Evolutionary conservation across 2,329 filamentous ascomycete genomes (phyloP), one percentile per base, ranked within the genome.

Genomic region (Aspergillus glaucus): DNA sequence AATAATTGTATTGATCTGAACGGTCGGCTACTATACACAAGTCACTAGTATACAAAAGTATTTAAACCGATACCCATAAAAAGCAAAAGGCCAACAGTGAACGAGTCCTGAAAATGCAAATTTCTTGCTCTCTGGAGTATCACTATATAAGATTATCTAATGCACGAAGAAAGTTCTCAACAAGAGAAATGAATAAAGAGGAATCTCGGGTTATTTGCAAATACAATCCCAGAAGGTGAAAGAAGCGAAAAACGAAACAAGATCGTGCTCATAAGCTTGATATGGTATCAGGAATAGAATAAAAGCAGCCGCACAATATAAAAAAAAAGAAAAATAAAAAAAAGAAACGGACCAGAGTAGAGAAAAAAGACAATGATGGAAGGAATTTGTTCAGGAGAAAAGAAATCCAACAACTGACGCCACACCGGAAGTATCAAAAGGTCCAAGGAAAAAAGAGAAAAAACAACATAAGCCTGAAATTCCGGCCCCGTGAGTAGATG

Each of bases 251-350:
- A 46, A 48, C 1, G 24, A 43, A 43, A 28, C 6, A 43, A 43
- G 17, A 17, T 62, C 51, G 46, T 57, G 62, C 60, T 64, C 60
- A 51, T 63, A 61, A 59, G 56, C 58, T 30, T 64, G 62, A 61
- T 64, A 64, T 65, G 62, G 59, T 55, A 36, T n/a, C 14, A 17
- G 34, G n/a, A 36, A 36, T 15, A 36, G 17, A 36, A 36, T 9
- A 36, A 17, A 53, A 55, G 53, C 47, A 47, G 47, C 42, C 49
- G 34, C 49, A 49, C 34, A 26, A 43, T 21, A 21, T 21, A 52
- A 48, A 51, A 43, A 49, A 44, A 46, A 50, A 45, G 22, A 43
- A 22, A 48, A 21, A 43, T 51, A 48, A 51, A 43, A 49, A 44
- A 46, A 50, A 45, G 22, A 43, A 22, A 47, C n/a, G 32, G 19